Evolutionary conservation across 192 early-diverging fungal genomes (phyloP).

Genomic region (Kickxella alabastrina): DNA sequence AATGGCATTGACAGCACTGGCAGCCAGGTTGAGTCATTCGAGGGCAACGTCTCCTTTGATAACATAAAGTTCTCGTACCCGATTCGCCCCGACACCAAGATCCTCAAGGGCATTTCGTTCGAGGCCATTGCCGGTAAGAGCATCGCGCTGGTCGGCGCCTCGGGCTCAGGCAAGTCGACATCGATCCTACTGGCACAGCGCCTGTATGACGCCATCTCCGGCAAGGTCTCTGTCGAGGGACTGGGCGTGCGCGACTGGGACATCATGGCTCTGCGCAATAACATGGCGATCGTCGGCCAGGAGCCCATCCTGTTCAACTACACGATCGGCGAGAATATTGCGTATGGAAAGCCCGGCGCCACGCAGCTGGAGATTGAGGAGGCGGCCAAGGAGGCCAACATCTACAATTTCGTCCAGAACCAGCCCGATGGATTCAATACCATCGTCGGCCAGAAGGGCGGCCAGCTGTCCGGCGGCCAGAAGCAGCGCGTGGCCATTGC

Average conservation of each 20-base stretch:
- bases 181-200: slow-evolving; percentile 65
- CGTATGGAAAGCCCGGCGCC: slow-evolving; percentile 60
- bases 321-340: slow-evolving; percentile 83
- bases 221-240: slow-evolving; percentile 59
- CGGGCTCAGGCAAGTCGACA: slow-evolving; percentile 80
- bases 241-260: slow-evolving; percentile 58
- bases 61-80: slow-evolving; percentile 62
- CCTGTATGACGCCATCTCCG: slow-evolving; percentile 69
- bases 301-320: slow-evolving; percentile 88
- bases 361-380: slow-evolving; percentile 59
- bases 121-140: slow-evolving; percentile 59
- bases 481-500: slow-evolving; percentile 93
- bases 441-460: slow-evolving; percentile 73
- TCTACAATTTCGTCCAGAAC: slow-evolving; percentile 77
- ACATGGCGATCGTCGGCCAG: slow-evolving; percentile 82
- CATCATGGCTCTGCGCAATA: slow-evolving; percentile 63
- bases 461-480: slow-evolving; percentile 81
- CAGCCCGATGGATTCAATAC: slow-evolving; percentile 82
- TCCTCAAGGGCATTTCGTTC: slow-evolving; percentile 62
- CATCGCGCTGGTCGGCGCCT: slow-evolving; percentile 79
- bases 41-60: slow-evolving; percentile 39
- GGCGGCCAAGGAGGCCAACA: slow-evolving; percentile 61
- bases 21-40: slow-evolving; percentile 64
- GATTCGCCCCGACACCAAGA: slow-evolving; percentile 57
- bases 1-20: slow-evolving; percentile 35